Base-by-base conservation (phyloP, 768 basidiomycete genomes). In the Auriculariales sp. region DNA sequence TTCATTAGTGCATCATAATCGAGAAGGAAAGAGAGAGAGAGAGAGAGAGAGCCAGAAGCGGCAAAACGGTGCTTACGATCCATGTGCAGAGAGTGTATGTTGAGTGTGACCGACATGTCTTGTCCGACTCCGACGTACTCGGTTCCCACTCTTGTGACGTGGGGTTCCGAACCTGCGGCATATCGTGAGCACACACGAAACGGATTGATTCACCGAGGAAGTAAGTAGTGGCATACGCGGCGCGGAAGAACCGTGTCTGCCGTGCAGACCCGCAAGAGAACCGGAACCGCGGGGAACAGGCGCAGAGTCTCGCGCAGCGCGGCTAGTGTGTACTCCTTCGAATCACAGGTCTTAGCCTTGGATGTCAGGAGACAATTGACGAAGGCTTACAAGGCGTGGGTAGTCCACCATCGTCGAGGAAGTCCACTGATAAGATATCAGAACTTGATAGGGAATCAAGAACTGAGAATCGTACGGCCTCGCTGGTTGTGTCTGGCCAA, bases 31-130 rank as follows among this genome's bases (percentile, higher is more conserved):
- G 34, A 32, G 22, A 54, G 31, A n/a, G 4, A 17, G 35, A 22
- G 15, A 5, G 19, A n/a, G n/a, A n/a, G n/a, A n/a, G n/a, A n/a
- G n/a, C n/a, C n/a, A n/a, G n/a, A n/a, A n/a, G n/a, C n/a, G n/a
- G n/a, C n/a, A n/a, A n/a, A n/a, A n/a, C n/a, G n/a, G n/a, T n/a
- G 55, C 71, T 48, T 51, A 75, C 74, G 64, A 54, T 71, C 75
- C 58, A 61, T 59, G 52, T 77, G 72, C 3, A 72, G 49, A 1
- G 53, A 74, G 51, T 64, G 57, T 4, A 71, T 56, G 55, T 77
- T 73, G 6, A 74, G 45, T 28, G 67, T 50, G 35, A n/a, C n/a
- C n/a, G n/a, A n/a, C n/a, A n/a, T n/a, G n/a, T n/a, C n/a, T n/a
- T n/a, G n/a, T n/a, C n/a, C n/a, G n/a, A n/a, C n/a, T n/a, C n/a